Evolutionary conservation across 208 protist genomes (phyloP), one percentile per base, ranked within the genome.

Genomic region (Trypanosoma avium): DNA sequence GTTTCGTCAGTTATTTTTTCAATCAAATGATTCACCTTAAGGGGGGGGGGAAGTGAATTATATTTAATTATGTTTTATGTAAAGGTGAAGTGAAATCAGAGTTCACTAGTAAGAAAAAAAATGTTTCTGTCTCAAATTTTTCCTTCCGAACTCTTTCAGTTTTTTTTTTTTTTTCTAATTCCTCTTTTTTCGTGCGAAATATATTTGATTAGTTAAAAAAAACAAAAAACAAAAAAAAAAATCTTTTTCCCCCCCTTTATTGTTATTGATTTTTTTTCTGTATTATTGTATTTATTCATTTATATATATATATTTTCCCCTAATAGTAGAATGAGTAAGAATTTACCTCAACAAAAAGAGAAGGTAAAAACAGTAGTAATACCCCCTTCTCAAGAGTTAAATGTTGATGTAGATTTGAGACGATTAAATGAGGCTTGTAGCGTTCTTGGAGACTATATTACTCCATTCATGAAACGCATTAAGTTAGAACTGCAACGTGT

Each of bases 351-450:
- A 4, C 78, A 82, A 35, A 81, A 86, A 13, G 61, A 65, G 33
- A 90, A 86, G 36, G 35, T 60, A n/a, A 71, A 79, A 45, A 55
- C 63, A 4, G 61, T 70, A 45, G 53, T 56, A 2, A 79, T 90
- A 30, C 69, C 81, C 19, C 29, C 82, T 10, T 77, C 86, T 9
- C 75, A 84, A 46, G 81, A 91, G 38, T 69, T 94, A 27, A 84
- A 88, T 36, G 83, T 92, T 9, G 87, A 94, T 59, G 67, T 73
- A 0, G 86, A 94, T 66, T 70, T 94, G 33, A 70, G 82, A 4
- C 75, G 88, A 13, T 60, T 94, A 6, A 58, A 68, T 21, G 84
- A 96, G 35, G 61, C 77, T 1, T 88, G 79, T 72, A 48, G 59
- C 30, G 49, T 30, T 21, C 63, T 94, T 13, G 77, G 82, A 19